These are phyloP conservation scores for Kodamaea derodonti DNA, from an alignment of 1,139 yeast species.

Conservation along the genomic window DNA sequence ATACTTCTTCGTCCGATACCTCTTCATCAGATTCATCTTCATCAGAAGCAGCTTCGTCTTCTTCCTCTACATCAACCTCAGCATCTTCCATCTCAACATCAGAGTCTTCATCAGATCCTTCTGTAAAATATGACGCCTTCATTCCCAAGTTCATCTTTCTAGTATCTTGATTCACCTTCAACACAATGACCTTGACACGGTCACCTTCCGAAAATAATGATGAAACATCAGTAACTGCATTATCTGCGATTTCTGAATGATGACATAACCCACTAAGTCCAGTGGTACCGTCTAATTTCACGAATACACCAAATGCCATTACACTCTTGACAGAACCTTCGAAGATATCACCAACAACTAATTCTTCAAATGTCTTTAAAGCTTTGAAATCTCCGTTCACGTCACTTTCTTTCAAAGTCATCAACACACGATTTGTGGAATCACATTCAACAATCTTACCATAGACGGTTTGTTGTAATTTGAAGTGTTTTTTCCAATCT, in stretches of 20 bases:
- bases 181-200: constrained; percentile 77
- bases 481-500: constrained; percentile 82
- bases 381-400: constrained; percentile 63
- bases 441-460: constrained; percentile 70
- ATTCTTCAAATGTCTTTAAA: constrained; percentile 59
- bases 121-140: constrained; percentile 85
- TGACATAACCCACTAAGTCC: constrained; percentile 87
- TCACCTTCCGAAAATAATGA: constrained; percentile 83
- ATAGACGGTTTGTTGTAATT: constrained; percentile 65
- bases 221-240: constrained; percentile 43
- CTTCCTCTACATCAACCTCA: constrained; percentile 19
- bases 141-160: constrained; percentile 81
- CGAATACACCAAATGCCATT: constrained; percentile 89
- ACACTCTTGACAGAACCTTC: constrained; percentile 81
- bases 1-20: constrained; percentile 18
- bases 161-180: constrained; percentile 60
- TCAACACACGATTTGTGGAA: constrained; percentile 60
- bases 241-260: constrained; percentile 78
- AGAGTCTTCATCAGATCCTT: constrained; percentile 27
- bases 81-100: constrained; percentile 26
- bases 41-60: constrained; percentile 13
- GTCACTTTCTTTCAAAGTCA: constrained; percentile 81
- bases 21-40: constrained; percentile 14
- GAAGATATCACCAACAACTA: constrained; percentile 63
- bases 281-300: constrained; percentile 70